These are phyloP conservation scores for Lasiodiplodia gonubiensis DNA, from an alignment of 2,329 filamentous ascomycete species.

Conservation along the genomic window DNA sequence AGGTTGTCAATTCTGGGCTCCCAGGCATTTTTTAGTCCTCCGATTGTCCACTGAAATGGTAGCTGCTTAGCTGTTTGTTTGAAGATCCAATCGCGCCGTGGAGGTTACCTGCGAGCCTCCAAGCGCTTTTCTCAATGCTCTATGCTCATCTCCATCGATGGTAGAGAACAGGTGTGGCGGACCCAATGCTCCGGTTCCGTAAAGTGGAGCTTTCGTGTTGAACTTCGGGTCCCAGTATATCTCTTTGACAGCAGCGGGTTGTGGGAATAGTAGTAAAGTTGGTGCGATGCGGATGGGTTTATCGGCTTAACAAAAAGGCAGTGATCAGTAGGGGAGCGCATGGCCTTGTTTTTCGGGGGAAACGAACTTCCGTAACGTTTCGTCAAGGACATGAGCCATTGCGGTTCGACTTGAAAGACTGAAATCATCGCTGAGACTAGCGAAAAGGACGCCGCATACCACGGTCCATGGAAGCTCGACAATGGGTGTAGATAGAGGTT, in stretches of 20 bases:
- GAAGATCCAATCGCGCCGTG: accelerated
- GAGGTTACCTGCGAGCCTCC: constrained; percentile 32
- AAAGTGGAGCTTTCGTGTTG: constrained; percentile 45
- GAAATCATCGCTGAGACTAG: constrained; percentile 36
- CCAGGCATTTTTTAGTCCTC: constrained; percentile 48
- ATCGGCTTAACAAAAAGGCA: constrained; percentile 32
- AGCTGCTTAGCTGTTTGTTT: background rate
- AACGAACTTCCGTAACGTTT: constrained; percentile 37
- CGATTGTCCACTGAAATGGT: constrained; percentile 42
- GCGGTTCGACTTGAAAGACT: constrained; percentile 37
- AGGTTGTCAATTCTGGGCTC: constrained; percentile 46
- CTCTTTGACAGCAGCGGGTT: constrained; percentile 44
- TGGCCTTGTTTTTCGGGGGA: constrained; percentile 1
- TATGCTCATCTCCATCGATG: constrained; percentile 43
- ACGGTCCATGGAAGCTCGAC: constrained; percentile 18
- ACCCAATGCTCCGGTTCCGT: constrained; percentile 45
- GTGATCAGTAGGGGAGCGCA: background rate
- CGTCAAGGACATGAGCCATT: constrained; percentile 40
- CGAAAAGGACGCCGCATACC: constrained; percentile 20
- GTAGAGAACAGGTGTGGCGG: constrained; percentile 45
- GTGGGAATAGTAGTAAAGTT: constrained; percentile 46
- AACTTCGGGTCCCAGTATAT: constrained; percentile 49
- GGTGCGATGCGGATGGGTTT: constrained; percentile 48
- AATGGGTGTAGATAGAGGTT: constrained; percentile 23
- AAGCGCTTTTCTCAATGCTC: constrained; percentile 45